These are phyloP conservation scores for Malus asiatica DNA, from an alignment of 306 rosid genomes.

Conservation along the genomic window DNA sequence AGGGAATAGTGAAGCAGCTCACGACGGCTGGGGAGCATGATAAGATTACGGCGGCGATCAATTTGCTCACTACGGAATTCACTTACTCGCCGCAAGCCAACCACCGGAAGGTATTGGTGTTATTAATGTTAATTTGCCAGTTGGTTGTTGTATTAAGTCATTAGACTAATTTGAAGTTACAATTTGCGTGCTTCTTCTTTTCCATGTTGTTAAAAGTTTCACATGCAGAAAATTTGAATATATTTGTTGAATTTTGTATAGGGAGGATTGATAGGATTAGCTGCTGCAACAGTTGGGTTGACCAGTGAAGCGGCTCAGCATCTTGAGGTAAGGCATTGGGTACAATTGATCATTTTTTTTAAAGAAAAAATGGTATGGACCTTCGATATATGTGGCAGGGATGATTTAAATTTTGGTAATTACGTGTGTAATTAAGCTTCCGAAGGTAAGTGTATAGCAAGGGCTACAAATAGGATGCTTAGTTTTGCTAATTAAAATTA, in stretches of 20 bases:
- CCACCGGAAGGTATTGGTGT: slow-evolving; percentile 70
- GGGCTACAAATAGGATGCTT: neutral
- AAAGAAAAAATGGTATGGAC: neutral
- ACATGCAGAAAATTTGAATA: neutral
- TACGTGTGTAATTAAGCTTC: neutral
- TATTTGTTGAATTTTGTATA: slow-evolving; percentile 15
- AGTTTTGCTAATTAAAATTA: neutral
- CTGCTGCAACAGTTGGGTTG: slow-evolving; percentile 99
- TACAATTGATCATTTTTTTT: neutral
- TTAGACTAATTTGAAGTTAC: slow-evolving; percentile 3
- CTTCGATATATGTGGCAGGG: neutral
- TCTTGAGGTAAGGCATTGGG: slow-evolving; percentile 70
- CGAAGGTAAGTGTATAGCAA: neutral
- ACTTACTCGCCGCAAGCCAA: slow-evolving; percentile 77
- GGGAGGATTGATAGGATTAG: slow-evolving; percentile 99
- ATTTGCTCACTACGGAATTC: slow-evolving; percentile 63
- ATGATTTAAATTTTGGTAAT: neutral
- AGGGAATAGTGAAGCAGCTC: slow-evolving; percentile 87
- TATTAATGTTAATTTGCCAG: neutral
- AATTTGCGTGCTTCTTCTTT: slow-evolving; percentile 10
- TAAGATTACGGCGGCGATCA: slow-evolving; percentile 75
- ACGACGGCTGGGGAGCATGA: slow-evolving; percentile 71
- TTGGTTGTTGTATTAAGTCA: neutral
- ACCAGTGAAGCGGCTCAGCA: slow-evolving; percentile 82
- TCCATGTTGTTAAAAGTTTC: slow-evolving; percentile 1